Evolutionary conservation across 176 grass and related monocot genomes (phyloP).

Genomic region (Canna indica): DNA sequence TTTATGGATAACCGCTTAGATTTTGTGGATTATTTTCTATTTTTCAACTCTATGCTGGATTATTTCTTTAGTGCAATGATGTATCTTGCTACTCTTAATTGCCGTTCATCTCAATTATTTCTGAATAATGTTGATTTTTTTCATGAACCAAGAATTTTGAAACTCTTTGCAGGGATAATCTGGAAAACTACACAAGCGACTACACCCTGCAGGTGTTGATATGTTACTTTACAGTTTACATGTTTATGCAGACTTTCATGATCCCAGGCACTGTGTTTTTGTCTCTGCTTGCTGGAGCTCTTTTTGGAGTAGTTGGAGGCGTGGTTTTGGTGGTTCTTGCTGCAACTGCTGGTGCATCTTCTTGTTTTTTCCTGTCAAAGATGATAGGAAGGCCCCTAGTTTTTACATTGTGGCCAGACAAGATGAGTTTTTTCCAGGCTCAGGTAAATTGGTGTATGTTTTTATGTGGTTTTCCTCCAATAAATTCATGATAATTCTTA

Average conservation of each 20-base stretch:
- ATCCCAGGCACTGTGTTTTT: slow-evolving; percentile 15
- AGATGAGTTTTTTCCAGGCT: slow-evolving; percentile 16
- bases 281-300: slow-evolving; percentile 14
- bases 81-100: not conserved
- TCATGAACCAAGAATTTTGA: not conserved
- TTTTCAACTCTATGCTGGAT: no score
- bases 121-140: no score
- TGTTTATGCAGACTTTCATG: slow-evolving; percentile 24
- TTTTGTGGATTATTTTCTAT: not conserved
- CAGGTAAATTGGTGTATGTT: slow-evolving; percentile 1
- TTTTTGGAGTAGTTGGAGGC: slow-evolving; percentile 11
- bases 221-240: slow-evolving; percentile 9
- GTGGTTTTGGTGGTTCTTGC: slow-evolving; percentile 15
- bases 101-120: not conserved
- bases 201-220: slow-evolving; percentile 1
- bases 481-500: no score
- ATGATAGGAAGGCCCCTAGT: slow-evolving; percentile 19
- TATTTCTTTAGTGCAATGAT: not conserved
- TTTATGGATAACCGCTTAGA: no score
- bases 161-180: slow-evolving; percentile 13
- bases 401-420: slow-evolving; percentile 14
- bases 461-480: no score
- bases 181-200: slow-evolving; percentile 3
- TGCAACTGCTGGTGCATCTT: slow-evolving; percentile 20
- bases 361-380: slow-evolving; percentile 20